A percentile compares a stretch with the other conserved stretches of the same genome.
phyloP scores from a whole-genome alignment of 2,329 filamentous ascomycete genomes.

The Xylariaceae sp. region DNA sequence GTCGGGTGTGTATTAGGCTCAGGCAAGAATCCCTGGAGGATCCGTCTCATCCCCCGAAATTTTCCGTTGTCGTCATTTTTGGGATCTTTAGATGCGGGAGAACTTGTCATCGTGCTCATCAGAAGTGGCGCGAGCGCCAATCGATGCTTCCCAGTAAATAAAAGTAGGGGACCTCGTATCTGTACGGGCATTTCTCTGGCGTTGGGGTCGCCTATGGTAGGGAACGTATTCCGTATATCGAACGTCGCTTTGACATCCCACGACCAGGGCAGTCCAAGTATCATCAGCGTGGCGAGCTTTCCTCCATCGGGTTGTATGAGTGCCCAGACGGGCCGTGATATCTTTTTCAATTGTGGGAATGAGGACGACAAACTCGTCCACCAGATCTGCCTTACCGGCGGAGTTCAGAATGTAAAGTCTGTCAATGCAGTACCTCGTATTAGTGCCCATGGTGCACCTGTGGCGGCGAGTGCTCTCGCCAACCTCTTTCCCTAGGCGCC shows the following conservation, averaged over 20 bases:
- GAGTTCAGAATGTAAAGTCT: not conserved
- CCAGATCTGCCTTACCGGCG: not conserved
- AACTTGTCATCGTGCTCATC: too few relatives aligned
- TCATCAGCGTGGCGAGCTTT: not conserved
- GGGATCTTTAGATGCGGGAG: not conserved
- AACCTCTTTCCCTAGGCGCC: too few relatives aligned
- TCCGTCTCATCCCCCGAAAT: constrained; percentile 43
- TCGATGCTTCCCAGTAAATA: not conserved
- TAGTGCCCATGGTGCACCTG: too few relatives aligned
- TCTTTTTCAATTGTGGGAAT: not conserved
- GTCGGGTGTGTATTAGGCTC: constrained; percentile 46
- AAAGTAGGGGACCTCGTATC: not conserved
- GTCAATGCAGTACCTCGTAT: not conserved
- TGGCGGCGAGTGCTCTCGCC: too few relatives aligned
- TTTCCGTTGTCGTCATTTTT: constrained; percentile 13
- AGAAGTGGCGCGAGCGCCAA: not conserved
- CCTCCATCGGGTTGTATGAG: not conserved
- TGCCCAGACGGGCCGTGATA: not conserved
- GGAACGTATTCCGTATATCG: not conserved
- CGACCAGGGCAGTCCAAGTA: not conserved
- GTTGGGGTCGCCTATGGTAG: not conserved
- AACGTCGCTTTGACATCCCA: not conserved
- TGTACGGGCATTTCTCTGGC: not conserved
- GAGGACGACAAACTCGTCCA: not conserved
- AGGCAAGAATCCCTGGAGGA: constrained; percentile 46